A percentile compares a stretch with the other conserved stretches of the same genome.
Conservation (phyloP, 2,329 filamentous ascomycete species). For the Xylaria sp. region DNA sequence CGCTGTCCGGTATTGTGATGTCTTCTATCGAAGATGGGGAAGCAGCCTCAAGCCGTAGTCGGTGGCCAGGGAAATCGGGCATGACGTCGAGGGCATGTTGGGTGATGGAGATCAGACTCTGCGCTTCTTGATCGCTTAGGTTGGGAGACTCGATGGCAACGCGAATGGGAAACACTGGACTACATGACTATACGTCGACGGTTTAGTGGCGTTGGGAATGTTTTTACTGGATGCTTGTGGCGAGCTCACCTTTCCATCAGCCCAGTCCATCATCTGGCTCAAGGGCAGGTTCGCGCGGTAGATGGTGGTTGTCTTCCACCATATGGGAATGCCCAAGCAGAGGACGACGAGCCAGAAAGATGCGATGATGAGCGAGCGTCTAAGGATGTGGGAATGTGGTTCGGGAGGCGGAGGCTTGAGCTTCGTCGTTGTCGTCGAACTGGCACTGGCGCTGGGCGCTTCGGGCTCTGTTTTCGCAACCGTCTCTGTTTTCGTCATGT, state of each 20-base stretch:
- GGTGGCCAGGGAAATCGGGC: conserved; percentile 87
- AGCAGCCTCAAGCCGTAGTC: conserved; percentile 77
- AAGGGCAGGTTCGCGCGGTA: conserved; percentile 87
- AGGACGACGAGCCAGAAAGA: conserved; percentile 93
- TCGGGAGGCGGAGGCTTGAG: conserved; percentile 78
- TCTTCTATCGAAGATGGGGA: conserved; percentile 53
- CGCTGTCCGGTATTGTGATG: conserved; percentile 45
- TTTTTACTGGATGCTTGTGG: too few species aligned
- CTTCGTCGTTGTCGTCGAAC: conserved; percentile 27
- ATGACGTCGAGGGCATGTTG: conserved; percentile 88
- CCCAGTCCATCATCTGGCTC: conserved; percentile 89
- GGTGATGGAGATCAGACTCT: conserved; percentile 80
- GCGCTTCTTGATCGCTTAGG: conserved; percentile 73
- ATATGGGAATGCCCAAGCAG: conserved; percentile 87
- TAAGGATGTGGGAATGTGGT: conserved; percentile 73
- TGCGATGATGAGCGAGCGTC: conserved; percentile 79
- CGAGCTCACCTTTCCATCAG: conserved; percentile 79
- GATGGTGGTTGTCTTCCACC: conserved; percentile 95
- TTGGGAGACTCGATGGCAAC: conserved; percentile 79
- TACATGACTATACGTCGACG: conserved; percentile 73
- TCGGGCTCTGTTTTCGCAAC: conserved; percentile 9
- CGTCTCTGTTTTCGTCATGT: background rate
- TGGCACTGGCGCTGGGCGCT: background rate
- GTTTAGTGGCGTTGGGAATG: conserved; percentile 1
- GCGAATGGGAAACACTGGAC: conserved; percentile 86